Evolutionary conservation across 1,139 yeast species (phyloP), one percentile per base, ranked within the genome.

Genomic region (Dujonia santamariae): DNA sequence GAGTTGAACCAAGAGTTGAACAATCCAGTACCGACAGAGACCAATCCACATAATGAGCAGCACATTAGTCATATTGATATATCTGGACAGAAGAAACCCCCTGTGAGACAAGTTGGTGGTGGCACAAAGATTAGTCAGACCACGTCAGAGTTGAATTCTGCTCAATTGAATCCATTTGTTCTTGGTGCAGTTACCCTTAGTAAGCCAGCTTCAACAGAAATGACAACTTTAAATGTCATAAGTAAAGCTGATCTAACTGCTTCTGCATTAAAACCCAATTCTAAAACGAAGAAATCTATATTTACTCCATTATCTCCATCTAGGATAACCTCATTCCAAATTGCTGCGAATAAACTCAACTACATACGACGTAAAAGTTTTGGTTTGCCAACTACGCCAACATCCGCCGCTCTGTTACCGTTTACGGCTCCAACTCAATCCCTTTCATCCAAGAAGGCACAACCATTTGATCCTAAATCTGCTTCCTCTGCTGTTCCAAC

Each of bases 211-310:
- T 50, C 58, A 6, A 47, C 59, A 0, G 48, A 57, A 6, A 56
- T 62, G 2, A 56, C 67, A 20, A 60, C 53, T 33, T 55, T 67
- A 21, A 62, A 63, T 40, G 70, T 67, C 4, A 41, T 54, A 6
- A 58, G 70, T 3, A 53, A 53, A 35, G 58, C 67, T 1, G 61
- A 54, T 19, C 42, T 31, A 20, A 31, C 23, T 7, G 25, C 19
- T 30, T 16, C 17, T 4, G 15, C 30, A 4, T 17, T 21, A 16
- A 17, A 18, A 6, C 15, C 29, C n/a, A 26, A 26, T n/a, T 9
- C 33, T 15, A 24, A 27, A 5, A 19, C 7, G 5, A 19, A 11
- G 15, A 20, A 16, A 17, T 9, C 19, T 12, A 5, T 19, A 5
- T 7, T n/a, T 12, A 13, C 32, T 15, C 12, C 23, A 6, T 14